A percentile compares a stretch with the other conserved stretches of the same genome.
phyloP scores from a whole-genome alignment of 257 asterid species.

The Solanum tarijense region DNA sequence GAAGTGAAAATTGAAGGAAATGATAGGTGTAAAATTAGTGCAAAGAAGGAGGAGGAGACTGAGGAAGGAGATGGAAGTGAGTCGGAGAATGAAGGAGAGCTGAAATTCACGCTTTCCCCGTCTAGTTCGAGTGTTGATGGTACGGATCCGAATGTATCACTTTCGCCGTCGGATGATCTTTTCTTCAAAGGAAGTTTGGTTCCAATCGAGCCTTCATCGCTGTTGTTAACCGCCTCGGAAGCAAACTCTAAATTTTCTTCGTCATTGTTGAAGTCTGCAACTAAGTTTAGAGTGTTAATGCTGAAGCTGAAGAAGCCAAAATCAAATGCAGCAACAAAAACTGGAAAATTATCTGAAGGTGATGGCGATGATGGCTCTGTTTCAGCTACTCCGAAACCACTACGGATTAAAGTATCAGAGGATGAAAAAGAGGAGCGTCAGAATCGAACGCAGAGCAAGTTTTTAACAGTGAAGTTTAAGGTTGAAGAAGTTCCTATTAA shows the following conservation, averaged over 20 bases:
- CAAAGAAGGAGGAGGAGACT: neutral
- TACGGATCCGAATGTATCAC: neutral
- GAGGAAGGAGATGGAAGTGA: neutral
- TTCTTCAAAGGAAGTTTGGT: slow-evolving; percentile 21
- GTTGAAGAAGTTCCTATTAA: slow-evolving; percentile 50
- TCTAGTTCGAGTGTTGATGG: slow-evolving; percentile 4
- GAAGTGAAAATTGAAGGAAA: neutral
- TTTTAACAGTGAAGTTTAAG: slow-evolving; percentile 47
- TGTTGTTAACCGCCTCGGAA: slow-evolving; percentile 6
- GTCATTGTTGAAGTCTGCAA: slow-evolving; percentile 17
- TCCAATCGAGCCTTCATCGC: slow-evolving; percentile 20
- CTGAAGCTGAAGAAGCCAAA: slow-evolving; percentile 29
- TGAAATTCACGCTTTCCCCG: slow-evolving; percentile 13
- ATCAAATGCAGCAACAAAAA: neutral
- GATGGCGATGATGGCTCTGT: neutral
- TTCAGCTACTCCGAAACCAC: neutral
- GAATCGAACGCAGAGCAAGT: slow-evolving; percentile 7
- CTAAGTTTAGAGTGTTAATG: slow-evolving; percentile 30
- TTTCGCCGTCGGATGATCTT: slow-evolving; percentile 16
- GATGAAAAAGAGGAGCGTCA: neutral
- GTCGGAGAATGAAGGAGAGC: slow-evolving; percentile 8
- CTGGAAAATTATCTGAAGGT: neutral
- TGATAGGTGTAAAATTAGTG: slow-evolving; percentile 7
- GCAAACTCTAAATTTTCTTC: slow-evolving; percentile 17
- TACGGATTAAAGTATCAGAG: neutral